These are phyloP conservation scores for Carex myosuroides DNA, from an alignment of 176 grass and related monocot species.

Conservation along the genomic window DNA sequence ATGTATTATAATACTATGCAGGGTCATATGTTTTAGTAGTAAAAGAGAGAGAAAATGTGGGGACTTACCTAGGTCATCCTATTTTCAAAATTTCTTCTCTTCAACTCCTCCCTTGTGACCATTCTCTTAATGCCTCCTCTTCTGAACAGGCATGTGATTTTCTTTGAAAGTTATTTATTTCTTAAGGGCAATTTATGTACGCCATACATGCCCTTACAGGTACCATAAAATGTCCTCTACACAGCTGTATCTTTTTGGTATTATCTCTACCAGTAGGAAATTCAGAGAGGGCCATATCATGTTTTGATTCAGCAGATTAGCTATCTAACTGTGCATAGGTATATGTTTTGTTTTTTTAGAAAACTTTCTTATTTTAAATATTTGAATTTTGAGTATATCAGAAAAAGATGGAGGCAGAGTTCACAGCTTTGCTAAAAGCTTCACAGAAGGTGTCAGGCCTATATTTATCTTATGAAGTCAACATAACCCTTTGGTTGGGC, in stretches of 20 bases:
- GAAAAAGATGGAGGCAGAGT: slow-evolving; percentile 84
- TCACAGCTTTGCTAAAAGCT: slow-evolving; percentile 60
- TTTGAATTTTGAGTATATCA: slow-evolving; percentile 26
- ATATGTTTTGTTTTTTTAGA: slow-evolving; percentile 20
- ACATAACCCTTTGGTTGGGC: slow-evolving; percentile 76
- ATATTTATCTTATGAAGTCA: slow-evolving; percentile 89
- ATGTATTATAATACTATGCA: slow-evolving; percentile 19
- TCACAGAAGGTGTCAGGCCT: slow-evolving; percentile 70
- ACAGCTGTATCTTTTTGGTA: neutral
- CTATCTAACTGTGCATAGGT: neutral
- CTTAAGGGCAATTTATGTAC: slow-evolving; percentile 12
- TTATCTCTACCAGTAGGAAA: neutral
- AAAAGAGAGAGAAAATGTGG: slow-evolving; percentile 72
- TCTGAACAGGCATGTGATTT: slow-evolving; percentile 46
- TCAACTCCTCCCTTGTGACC: slow-evolving; percentile 76
- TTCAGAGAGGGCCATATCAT: neutral
- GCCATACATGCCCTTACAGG: slow-evolving; percentile 2
- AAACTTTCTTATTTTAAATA: neutral
- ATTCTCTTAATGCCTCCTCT: slow-evolving; percentile 49
- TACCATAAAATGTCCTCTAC: neutral
- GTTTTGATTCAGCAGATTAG: neutral
- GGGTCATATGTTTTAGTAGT: slow-evolving; percentile 83
- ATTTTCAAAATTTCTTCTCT: slow-evolving; percentile 85
- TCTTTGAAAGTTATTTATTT: slow-evolving; percentile 21
- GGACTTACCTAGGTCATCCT: slow-evolving; percentile 73